A percentile compares a stretch with the other conserved stretches of the same genome.
Evolutionary conservation across 768 basidiomycete species (phyloP).

Genomic region (Suillus decipiens): DNA sequence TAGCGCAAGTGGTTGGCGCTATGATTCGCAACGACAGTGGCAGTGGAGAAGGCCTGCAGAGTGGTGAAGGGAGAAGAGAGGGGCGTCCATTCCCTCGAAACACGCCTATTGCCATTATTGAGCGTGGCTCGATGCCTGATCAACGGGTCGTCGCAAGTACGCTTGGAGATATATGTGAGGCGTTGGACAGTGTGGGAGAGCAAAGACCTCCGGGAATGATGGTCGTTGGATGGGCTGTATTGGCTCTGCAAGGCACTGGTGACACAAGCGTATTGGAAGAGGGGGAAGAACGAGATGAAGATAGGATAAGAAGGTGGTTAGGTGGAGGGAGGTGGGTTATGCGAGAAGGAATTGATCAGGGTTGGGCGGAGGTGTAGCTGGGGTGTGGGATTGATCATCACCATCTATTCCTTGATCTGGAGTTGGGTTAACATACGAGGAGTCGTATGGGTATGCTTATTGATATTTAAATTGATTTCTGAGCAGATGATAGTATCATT

Average conservation of each 20-base stretch:
- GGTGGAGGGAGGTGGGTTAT: constrained; percentile 58
- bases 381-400: constrained; percentile 12
- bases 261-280: constrained; percentile 73
- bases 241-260: constrained; percentile 73
- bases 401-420: background rate
- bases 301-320: constrained; percentile 62
- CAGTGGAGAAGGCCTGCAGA: constrained; percentile 13
- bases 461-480: background rate
- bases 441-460: background rate
- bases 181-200: constrained; percentile 73
- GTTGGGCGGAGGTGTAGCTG: constrained; percentile 35
- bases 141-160: constrained; percentile 85
- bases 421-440: background rate
- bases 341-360: constrained; percentile 58
- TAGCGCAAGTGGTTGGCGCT: constrained; percentile 68
- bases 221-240: constrained; percentile 88
- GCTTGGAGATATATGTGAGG: constrained; percentile 65
- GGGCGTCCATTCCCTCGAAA: constrained; percentile 69
- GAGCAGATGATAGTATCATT: background rate
- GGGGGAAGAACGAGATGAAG: constrained; percentile 41
- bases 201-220: constrained; percentile 97
- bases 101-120: constrained; percentile 89
- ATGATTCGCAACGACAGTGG: constrained; percentile 36
- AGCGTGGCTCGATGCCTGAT: constrained; percentile 90
- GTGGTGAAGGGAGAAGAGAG: constrained; percentile 46